Percentiles rank a stretch among this genome's conserved stretches.
Evolutionary conservation across 108 stramenopile species (phyloP).

Genomic region (Nitzschia sp.): DNA sequence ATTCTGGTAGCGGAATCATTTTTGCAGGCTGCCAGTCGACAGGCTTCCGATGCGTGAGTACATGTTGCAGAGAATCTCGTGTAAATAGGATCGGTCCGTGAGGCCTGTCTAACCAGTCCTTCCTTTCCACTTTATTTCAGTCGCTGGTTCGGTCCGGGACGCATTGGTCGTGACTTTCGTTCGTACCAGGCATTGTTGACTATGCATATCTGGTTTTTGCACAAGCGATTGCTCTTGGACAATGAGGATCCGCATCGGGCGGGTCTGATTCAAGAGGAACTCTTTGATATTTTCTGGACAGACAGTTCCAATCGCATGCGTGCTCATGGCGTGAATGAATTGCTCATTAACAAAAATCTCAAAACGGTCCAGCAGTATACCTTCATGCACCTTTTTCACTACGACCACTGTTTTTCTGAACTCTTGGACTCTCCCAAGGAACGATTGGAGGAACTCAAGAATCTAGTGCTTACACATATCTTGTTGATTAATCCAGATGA

Average conservation of each 20-base stretch:
- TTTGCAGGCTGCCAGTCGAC: slow-evolving; percentile 66
- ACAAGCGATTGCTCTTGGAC: slow-evolving; percentile 70
- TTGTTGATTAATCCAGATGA: slow-evolving; percentile 39
- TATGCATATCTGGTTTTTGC: slow-evolving; percentile 92
- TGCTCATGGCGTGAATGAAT: slow-evolving; percentile 73
- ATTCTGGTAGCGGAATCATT: slow-evolving; percentile 65
- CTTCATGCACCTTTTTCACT: slow-evolving; percentile 77
- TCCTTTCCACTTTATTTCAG: slow-evolving; percentile 35
- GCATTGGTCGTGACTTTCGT: slow-evolving; percentile 79
- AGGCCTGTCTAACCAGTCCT: too few relatives aligned
- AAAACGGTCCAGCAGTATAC: slow-evolving; percentile 86
- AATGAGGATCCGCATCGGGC: slow-evolving; percentile 54
- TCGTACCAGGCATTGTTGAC: slow-evolving; percentile 82
- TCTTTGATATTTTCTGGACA: slow-evolving; percentile 91
- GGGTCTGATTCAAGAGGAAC: slow-evolving; percentile 79
- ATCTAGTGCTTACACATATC: slow-evolving; percentile 32
- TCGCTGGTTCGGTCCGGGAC: slow-evolving; percentile 72
- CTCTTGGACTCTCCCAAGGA: slow-evolving; percentile 58
- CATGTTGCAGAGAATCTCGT: not conserved
- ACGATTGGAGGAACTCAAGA: slow-evolving; percentile 61
- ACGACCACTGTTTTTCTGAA: slow-evolving; percentile 85
- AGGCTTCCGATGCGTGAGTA: slow-evolving; percentile 73
- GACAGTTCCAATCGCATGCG: slow-evolving; percentile 81
- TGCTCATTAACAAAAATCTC: slow-evolving; percentile 84
- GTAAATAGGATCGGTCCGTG: not conserved